Conservation (phyloP, 2,329 filamentous ascomycete genomes). For the Pseudocercospora pini-densiflorae region DNA sequence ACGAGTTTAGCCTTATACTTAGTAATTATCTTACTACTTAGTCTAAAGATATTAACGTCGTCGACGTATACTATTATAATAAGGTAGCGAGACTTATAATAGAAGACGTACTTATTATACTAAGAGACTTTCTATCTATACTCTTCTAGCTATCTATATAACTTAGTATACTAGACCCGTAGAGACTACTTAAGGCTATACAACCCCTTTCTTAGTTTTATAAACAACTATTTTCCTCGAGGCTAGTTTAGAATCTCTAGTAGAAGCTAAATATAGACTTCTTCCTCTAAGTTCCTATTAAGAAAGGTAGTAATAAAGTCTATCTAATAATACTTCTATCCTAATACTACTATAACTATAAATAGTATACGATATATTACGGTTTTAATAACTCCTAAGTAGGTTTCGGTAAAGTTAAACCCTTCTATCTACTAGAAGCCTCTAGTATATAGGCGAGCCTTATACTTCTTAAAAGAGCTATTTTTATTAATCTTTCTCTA, state of each 20-base stretch:
- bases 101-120: conserved; percentile 6
- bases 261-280: not conserved
- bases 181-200: conserved; percentile 2
- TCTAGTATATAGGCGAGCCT: not conserved
- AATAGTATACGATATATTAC: not conserved
- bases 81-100: no score
- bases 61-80: conserved; percentile 2
- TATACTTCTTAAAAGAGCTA: not conserved
- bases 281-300: not conserved
- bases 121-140: not conserved
- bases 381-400: not conserved
- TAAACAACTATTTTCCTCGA: no score
- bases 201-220: not conserved
- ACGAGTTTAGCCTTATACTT: not conserved
- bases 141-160: not conserved
- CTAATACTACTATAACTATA: not conserved
- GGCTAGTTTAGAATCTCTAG: not conserved
- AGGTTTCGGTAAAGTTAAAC: not conserved
- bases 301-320: conserved; percentile 2
- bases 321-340: conserved; percentile 9
- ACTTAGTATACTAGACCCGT: not conserved
- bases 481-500: not conserved
- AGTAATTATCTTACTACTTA: not conserved
- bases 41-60: conserved; percentile 6
- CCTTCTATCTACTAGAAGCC: conserved; percentile 5